Conservation (phyloP, 2,329 filamentous ascomycete genomes). For the Microdochium trichocladiopsis region DNA sequence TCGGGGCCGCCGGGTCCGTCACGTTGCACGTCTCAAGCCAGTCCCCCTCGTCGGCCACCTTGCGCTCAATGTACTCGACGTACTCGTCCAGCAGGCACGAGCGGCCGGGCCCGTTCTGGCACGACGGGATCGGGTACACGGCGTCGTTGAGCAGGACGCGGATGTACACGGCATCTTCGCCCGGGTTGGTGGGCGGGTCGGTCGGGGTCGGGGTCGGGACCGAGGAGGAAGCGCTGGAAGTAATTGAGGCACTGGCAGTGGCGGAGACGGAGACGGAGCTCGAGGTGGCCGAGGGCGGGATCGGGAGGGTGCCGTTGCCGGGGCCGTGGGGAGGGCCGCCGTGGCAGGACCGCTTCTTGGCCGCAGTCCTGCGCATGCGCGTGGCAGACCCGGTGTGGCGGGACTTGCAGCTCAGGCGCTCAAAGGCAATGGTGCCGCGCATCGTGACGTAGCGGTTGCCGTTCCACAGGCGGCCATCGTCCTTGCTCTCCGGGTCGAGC, state of each 20-base stretch:
- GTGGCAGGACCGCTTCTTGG: slow-evolving; percentile 5
- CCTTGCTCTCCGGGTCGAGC: slow-evolving; percentile 38
- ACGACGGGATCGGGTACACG: slow-evolving; percentile 51
- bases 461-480: slow-evolving; percentile 42
- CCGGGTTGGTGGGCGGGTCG: too few species aligned
- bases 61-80: slow-evolving; percentile 31
- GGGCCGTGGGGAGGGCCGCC: slow-evolving; percentile 1
- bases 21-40: slow-evolving; percentile 42
- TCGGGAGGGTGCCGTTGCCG: slow-evolving; percentile 3
- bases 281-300: too few species aligned
- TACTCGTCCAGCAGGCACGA: slow-evolving; percentile 43
- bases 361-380: slow-evolving; percentile 2
- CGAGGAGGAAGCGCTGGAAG: too few species aligned
- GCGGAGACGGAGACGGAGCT: too few species aligned
- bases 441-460: slow-evolving; percentile 51
- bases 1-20: slow-evolving; percentile 29
- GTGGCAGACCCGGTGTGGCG: slow-evolving; percentile 5
- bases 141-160: slow-evolving; percentile 56
- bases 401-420: slow-evolving; percentile 48
- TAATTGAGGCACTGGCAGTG: too few species aligned
- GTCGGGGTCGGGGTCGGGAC: too few species aligned
- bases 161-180: slow-evolving; percentile 34
- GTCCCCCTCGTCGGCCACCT: slow-evolving; percentile 39
- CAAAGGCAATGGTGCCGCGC: slow-evolving; percentile 59
- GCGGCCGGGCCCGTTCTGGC: slow-evolving; percentile 46